These are phyloP conservation scores for Boletus sensibilis DNA, from an alignment of 768 basidiomycete genomes.

Conservation along the genomic window DNA sequence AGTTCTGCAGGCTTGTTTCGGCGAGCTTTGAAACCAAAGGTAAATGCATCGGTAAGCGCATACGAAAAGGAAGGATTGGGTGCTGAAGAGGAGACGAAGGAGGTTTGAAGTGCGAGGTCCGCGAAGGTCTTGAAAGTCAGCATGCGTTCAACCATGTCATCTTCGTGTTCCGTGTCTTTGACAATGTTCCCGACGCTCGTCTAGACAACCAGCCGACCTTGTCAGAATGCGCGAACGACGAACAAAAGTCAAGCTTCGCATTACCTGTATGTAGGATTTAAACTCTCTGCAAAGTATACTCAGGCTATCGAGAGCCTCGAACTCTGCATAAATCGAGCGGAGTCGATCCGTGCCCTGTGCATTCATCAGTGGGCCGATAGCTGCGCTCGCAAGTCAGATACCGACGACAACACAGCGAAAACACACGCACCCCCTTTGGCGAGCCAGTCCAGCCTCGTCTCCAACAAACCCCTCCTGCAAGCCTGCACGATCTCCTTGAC, in stretches of 20 bases:
- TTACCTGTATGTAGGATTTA: conserved; percentile 58
- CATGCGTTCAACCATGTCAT: conserved; percentile 73
- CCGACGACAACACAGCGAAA: conserved; percentile 34
- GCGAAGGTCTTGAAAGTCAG: conserved; percentile 64
- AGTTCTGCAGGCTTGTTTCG: conserved; percentile 87
- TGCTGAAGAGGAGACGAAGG: conserved; percentile 48
- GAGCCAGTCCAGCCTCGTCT: conserved; percentile 43
- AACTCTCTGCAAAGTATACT: conserved; percentile 60
- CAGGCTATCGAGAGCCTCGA: conserved; percentile 54
- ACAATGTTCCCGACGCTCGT: conserved; percentile 62
- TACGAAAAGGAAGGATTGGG: conserved; percentile 61
- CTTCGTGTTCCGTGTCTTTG: conserved; percentile 59
- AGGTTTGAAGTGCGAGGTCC: conserved; percentile 46
- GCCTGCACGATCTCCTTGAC: conserved; percentile 51
- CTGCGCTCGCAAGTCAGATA: conserved; percentile 34
- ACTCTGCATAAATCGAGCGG: conserved; percentile 56
- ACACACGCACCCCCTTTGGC: conserved; percentile 38
- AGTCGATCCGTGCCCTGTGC: conserved; percentile 45
- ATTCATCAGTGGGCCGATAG: conserved; percentile 52
- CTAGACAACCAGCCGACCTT: conserved; percentile 35
- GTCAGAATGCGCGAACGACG: neutral
- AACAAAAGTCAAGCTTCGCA: neutral
- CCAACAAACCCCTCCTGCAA: conserved; percentile 53
- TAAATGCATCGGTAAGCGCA: conserved; percentile 70
- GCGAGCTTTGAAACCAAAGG: conserved; percentile 68